Conservation (phyloP, 768 basidiomycete genomes). For the Dacryopinax primogenitus region DNA sequence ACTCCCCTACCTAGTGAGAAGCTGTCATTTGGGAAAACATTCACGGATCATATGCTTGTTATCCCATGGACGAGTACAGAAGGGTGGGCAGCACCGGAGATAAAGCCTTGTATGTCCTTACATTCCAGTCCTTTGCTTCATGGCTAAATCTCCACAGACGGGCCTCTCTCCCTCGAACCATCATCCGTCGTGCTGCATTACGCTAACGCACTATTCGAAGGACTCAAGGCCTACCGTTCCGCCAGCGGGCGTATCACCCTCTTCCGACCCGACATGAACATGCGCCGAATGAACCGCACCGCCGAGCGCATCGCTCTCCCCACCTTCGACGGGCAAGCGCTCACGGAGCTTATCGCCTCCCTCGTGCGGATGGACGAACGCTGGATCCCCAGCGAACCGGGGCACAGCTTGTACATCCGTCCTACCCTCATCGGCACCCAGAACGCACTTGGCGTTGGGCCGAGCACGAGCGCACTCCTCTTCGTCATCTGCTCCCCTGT, state of each 20-base stretch:
- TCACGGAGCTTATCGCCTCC: slow-evolving; percentile 71
- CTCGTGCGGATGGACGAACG: slow-evolving; percentile 70
- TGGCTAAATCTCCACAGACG: slow-evolving; percentile 35
- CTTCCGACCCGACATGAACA: slow-evolving; percentile 95
- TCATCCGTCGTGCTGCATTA: slow-evolving; percentile 83
- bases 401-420: slow-evolving; percentile 85
- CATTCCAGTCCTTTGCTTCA: neutral
- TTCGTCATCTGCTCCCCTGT: slow-evolving; percentile 51
- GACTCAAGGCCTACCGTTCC: slow-evolving; percentile 85
- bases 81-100: slow-evolving; percentile 76
- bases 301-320: slow-evolving; percentile 52
- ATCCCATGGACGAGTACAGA: slow-evolving; percentile 54
- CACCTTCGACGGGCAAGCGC: slow-evolving; percentile 59
- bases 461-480: slow-evolving; percentile 45
- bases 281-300: slow-evolving; percentile 85
- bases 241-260: slow-evolving; percentile 58
- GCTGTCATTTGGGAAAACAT: slow-evolving; percentile 56
- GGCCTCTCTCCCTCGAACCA: slow-evolving; percentile 59
- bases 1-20: slow-evolving; percentile 49
- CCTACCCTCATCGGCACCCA: slow-evolving; percentile 58
- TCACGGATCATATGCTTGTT: slow-evolving; percentile 80
- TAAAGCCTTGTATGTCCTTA: slow-evolving; percentile 58
- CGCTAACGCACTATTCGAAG: slow-evolving; percentile 82
- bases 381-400: slow-evolving; percentile 83
- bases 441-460: slow-evolving; percentile 36